Evolutionary conservation across 345 rosid genomes (phyloP).

Genomic region (Mallotus nudiflorus): DNA sequence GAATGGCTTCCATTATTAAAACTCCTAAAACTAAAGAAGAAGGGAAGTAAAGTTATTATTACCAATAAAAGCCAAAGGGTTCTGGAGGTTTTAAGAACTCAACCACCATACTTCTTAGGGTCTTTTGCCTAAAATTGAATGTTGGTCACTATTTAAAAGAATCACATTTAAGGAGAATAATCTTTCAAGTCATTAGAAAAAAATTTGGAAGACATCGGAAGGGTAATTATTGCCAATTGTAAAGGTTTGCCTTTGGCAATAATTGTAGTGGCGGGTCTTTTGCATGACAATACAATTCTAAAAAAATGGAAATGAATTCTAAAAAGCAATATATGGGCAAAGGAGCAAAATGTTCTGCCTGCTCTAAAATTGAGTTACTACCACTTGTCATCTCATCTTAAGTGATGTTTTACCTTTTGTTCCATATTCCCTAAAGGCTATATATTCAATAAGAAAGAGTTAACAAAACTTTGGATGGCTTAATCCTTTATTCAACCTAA

Average conservation of each 20-base stretch:
- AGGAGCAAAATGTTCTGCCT: no score
- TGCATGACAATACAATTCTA: constrained; percentile 10
- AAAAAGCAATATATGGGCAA: constrained; percentile 12
- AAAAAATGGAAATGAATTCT: constrained; percentile 12
- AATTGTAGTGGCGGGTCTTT: constrained; percentile 26
- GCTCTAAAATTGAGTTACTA: constrained; percentile 29
- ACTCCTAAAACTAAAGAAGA: not conserved
- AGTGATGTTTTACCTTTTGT: constrained; percentile 25
- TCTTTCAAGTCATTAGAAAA: not conserved
- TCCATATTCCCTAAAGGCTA: constrained; percentile 34
- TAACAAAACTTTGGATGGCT: constrained; percentile 36
- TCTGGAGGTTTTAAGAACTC: not conserved
- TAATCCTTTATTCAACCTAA: constrained; percentile 10
- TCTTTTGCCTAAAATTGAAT: constrained; percentile 2
- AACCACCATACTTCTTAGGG: constrained; percentile 1
- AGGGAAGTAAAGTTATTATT: constrained; percentile 25
- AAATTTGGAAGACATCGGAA: not conserved
- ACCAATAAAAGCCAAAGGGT: constrained; percentile 23
- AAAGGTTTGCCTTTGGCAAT: constrained; percentile 35
- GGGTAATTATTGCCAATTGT: constrained; percentile 29
- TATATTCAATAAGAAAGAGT: constrained; percentile 16
- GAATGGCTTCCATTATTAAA: constrained; percentile 18
- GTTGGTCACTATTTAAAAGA: constrained; percentile 5
- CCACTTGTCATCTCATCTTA: constrained; percentile 22
- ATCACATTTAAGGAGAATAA: not conserved